Evolutionary conservation across 1,284 basidiomycete genomes (phyloP).

Genomic region (Phellopilus nigrolimitatus): DNA sequence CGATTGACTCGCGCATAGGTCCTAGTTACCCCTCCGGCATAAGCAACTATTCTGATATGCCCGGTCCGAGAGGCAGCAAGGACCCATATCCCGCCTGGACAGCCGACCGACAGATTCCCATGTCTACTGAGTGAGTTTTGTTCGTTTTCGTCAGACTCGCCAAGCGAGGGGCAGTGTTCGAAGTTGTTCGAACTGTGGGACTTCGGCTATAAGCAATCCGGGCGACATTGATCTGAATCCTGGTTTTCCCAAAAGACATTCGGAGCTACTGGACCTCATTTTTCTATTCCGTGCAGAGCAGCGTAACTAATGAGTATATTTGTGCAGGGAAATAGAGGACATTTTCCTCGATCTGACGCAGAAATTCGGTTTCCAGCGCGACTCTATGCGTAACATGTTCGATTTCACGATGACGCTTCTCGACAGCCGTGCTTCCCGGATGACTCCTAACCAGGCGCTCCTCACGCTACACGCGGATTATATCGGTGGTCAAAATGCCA

Average conservation of each 20-base stretch:
- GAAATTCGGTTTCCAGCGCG: constrained; percentile 98
- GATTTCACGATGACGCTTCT: constrained; percentile 98
- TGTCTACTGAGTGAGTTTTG: constrained; percentile 71
- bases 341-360: constrained; percentile 98
- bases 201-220: too few species aligned
- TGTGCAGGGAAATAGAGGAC: constrained; percentile 82
- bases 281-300: too few species aligned
- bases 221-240: too few species aligned
- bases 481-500: constrained; percentile 95
- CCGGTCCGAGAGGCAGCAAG: constrained; percentile 45
- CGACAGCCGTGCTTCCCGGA: constrained; percentile 94
- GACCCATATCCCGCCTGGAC: constrained; percentile 96
- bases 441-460: constrained; percentile 96
- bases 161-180: too few species aligned
- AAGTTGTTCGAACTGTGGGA: too few species aligned
- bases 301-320: too few species aligned
- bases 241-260: too few species aligned
- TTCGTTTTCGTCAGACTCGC: not conserved
- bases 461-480: constrained; percentile 97
- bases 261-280: too few species aligned
- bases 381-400: constrained; percentile 92
- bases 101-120: constrained; percentile 88
- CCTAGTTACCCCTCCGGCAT: constrained; percentile 41
- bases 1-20: constrained; percentile 36
- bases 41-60: constrained; percentile 50